These are phyloP conservation scores for Aspergillus panamensis DNA, from an alignment of 495 filamentous ascomycete genomes.

Conservation along the genomic window DNA sequence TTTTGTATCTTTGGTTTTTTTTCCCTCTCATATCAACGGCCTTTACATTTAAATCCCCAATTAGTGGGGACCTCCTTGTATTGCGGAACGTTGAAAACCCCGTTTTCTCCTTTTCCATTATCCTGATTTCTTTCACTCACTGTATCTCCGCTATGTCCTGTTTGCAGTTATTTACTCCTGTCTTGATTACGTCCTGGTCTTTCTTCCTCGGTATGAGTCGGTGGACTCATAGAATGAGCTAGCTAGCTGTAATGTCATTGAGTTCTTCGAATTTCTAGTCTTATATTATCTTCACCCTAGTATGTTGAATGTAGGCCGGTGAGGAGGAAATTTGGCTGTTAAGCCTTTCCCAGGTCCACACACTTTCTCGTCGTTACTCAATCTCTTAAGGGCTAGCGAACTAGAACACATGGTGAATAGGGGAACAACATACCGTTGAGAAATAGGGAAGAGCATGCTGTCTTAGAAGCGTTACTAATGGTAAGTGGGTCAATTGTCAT, in stretches of 20 bases:
- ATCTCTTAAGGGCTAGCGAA: too few relatives aligned
- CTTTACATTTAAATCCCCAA: not conserved
- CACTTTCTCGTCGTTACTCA: too few relatives aligned
- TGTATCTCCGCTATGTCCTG: not conserved
- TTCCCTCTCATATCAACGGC: not conserved
- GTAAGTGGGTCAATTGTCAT: too few relatives aligned
- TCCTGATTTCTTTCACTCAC: not conserved
- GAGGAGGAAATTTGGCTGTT: too few relatives aligned
- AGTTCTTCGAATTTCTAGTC: not conserved
- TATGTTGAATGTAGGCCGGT: too few relatives aligned
- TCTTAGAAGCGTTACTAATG: too few relatives aligned
- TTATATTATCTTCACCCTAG: too few relatives aligned
- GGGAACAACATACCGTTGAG: too few relatives aligned
- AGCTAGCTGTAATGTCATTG: not conserved
- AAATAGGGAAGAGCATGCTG: too few relatives aligned
- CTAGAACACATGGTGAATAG: too few relatives aligned
- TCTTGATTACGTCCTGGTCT: not conserved
- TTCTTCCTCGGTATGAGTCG: not conserved
- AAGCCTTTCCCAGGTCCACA: too few relatives aligned
- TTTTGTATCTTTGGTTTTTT: not conserved
- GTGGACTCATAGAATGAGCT: constrained; percentile 1
- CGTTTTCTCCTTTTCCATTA: not conserved
- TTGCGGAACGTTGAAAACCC: not conserved
- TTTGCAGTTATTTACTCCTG: not conserved
- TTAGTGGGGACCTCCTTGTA: not conserved